Evolutionary conservation across 306 rosid genomes (phyloP).

Genomic region (Vigna nakashimae): DNA sequence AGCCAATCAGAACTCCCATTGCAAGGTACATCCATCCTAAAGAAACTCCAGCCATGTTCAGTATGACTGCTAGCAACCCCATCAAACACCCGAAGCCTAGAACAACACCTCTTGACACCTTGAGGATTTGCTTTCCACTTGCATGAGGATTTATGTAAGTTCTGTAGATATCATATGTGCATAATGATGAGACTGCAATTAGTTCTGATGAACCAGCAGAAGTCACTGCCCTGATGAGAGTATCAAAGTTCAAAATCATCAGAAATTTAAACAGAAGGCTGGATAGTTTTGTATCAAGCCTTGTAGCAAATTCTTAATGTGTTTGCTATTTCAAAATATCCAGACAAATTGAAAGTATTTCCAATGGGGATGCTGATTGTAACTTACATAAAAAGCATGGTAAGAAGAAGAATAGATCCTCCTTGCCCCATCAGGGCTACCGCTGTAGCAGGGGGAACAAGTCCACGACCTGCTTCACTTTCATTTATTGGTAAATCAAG

Average conservation of each 20-base stretch:
- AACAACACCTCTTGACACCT: constrained; percentile 74
- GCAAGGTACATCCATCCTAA: constrained; percentile 97
- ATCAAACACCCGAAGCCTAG: constrained; percentile 80
- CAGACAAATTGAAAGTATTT: not conserved
- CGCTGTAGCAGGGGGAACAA: constrained; percentile 96
- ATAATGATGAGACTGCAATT: constrained; percentile 78
- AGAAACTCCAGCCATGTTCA: constrained; percentile 86
- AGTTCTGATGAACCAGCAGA: constrained; percentile 97
- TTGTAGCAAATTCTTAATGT: not conserved
- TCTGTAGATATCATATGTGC: constrained; percentile 90
- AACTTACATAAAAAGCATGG: constrained; percentile 95
- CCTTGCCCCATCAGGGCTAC: constrained; percentile 96
- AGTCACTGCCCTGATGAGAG: constrained; percentile 84
- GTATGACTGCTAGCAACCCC: constrained; percentile 82
- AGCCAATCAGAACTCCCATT: constrained; percentile 89
- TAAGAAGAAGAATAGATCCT: constrained; percentile 88
- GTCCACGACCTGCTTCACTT: constrained; percentile 85
- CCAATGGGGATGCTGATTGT: not conserved
- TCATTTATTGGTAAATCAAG: constrained; percentile 82
- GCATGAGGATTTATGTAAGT: constrained; percentile 87
- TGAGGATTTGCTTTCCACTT: constrained; percentile 77
- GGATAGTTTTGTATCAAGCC: not conserved
- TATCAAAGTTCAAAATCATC: constrained; percentile 39
- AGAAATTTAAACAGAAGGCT: constrained; percentile 13
- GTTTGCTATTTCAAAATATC: not conserved